Base-by-base conservation (phyloP, 192 early-diverging fungal genomes). In the Coemansia sp. region DNA sequence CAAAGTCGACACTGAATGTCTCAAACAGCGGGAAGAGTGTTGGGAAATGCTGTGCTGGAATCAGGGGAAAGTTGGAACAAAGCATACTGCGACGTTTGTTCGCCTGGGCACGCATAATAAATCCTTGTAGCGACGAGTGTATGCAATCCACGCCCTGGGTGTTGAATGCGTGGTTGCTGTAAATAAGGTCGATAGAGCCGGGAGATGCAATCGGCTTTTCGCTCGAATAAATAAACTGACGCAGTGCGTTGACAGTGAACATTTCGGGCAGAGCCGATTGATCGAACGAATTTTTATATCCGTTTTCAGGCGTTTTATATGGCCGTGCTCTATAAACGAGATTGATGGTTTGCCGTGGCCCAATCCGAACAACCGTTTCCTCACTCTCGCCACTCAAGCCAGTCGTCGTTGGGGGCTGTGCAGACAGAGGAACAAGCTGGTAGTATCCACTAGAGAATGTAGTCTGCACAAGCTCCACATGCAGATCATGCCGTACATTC, bases 1-100 rank as follows among this genome's bases (percentile, higher is more conserved):
- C 81, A 61, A 98, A 85, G 64, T 98, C 96, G 16, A 96, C 85
- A 61, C 95, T 91, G 64, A 93, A 91, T 8, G 89, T 90, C 64
- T 87, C 91, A 72, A 92, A 98, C 9, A 95, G 71, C 9, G 94
- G 87, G 70, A 98, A 98, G 21, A 92, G 70, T 20, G 79, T 72
- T 13, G 68, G 42, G 25, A 91, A 84, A 33, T 87, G 77, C 4
- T 71, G 68, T 1, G 76, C 68, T 8, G 89, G 74, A 7, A 96
- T 84, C 31, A 76, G 84, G 0, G 94, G 85, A 68, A 91, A 95
- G 42, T 89, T 87, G 15, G 72, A 66, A 1, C 70, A 61, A 42
- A 98, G 74, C 4, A 85, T 75, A 12, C 70, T 81, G 46, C 87
- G 85, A 7, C 91, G 86, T 87, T 92, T 92, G 31, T 87, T 84